phyloP scores from a whole-genome alignment of 768 basidiomycete species.

The Porpolomopsis calyptriformis region DNA sequence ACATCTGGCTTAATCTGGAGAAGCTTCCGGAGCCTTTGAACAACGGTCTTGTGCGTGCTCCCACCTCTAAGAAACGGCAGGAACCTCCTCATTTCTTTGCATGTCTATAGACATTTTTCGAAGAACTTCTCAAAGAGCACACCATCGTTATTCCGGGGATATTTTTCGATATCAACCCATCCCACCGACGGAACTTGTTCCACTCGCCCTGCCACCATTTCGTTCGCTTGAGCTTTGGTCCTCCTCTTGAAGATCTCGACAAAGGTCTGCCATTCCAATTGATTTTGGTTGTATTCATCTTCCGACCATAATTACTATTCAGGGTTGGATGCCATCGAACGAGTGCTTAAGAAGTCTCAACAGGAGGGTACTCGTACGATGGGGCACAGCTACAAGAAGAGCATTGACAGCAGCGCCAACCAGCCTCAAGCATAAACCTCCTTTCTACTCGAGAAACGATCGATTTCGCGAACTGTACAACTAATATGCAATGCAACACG shows the following conservation, averaged over 20 bases:
- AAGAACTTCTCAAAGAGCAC: conserved; percentile 83
- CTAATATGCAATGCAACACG: no score
- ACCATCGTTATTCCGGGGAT: conserved; percentile 88
- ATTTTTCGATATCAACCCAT: conserved; percentile 77
- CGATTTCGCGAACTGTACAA: no score
- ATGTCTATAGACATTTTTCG: conserved; percentile 71
- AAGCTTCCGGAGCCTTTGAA: conserved; percentile 72
- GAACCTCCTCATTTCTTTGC: not conserved
- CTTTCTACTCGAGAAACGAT: no score
- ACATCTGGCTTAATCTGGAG: conserved; percentile 87
- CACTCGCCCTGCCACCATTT: conserved; percentile 86
- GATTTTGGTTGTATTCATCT: no score
- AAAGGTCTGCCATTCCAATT: conserved; percentile 36
- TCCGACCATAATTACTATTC: not conserved
- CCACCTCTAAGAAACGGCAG: not conserved
- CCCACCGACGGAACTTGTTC: conserved; percentile 82
- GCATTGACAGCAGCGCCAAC: no score
- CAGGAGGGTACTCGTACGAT: conserved; percentile 49
- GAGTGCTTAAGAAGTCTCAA: conserved; percentile 62
- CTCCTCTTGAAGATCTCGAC: conserved; percentile 69
- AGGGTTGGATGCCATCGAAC: conserved; percentile 80
- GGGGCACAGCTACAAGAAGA: conserved; percentile 47
- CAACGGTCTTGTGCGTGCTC: conserved; percentile 59
- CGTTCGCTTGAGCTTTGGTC: conserved; percentile 79
- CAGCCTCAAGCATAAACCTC: no score